phyloP scores from a whole-genome alignment of 2,329 filamentous ascomycete genomes.

The Nothopassalora personata region DNA sequence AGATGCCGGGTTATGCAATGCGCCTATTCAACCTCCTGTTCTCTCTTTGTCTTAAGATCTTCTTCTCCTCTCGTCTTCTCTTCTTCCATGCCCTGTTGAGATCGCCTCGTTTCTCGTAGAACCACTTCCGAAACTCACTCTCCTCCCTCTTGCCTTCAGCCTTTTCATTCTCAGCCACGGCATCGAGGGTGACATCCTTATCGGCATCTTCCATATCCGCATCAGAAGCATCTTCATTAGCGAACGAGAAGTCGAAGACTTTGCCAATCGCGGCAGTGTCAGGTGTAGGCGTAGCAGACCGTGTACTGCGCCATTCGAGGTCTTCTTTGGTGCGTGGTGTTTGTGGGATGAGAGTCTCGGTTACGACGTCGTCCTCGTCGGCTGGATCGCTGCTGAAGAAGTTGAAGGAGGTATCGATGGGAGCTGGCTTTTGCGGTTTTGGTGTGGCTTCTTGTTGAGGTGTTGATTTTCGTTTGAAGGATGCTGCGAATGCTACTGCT shows the following conservation, averaged over 20 bases:
- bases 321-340: constrained; percentile 82
- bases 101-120: constrained; percentile 50
- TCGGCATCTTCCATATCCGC: constrained; percentile 38
- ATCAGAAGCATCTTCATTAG: constrained; percentile 44
- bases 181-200: constrained; percentile 23
- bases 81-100: constrained; percentile 50
- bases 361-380: constrained; percentile 37
- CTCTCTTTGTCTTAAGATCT: constrained; percentile 55
- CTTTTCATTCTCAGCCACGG: constrained; percentile 16
- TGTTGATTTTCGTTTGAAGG: constrained; percentile 66
- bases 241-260: constrained; percentile 47
- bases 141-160: constrained; percentile 35
- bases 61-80: constrained; percentile 54
- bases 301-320: constrained; percentile 64
- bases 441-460: constrained; percentile 35
- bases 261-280: constrained; percentile 77
- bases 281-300: constrained; percentile 89
- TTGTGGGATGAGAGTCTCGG: constrained; percentile 49
- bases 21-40: constrained; percentile 49
- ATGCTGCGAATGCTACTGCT: constrained; percentile 1
- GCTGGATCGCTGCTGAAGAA: constrained; percentile 57
- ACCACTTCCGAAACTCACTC: constrained; percentile 58
- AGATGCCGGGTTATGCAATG: constrained; percentile 9
- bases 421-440: constrained; percentile 36
- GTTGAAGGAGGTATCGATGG: constrained; percentile 60